phyloP scores from a whole-genome alignment of 306 rosid genomes.

The Pueraria montana region DNA sequence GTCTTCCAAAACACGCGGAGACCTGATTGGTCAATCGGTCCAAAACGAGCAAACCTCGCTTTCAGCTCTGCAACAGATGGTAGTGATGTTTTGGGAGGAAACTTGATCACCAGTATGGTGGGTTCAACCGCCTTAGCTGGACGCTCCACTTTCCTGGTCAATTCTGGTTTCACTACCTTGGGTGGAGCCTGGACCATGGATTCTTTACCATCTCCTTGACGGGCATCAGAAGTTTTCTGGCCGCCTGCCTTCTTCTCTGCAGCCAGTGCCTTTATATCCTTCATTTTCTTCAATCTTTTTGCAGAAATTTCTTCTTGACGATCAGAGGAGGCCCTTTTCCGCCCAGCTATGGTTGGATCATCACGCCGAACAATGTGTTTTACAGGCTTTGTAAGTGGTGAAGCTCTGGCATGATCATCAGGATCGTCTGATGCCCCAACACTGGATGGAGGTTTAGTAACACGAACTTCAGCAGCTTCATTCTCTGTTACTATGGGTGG shows the following conservation, averaged over 20 bases:
- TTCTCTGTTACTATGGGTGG: conserved; percentile 60
- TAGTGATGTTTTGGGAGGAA: conserved; percentile 91
- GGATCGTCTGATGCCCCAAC: conserved; percentile 53
- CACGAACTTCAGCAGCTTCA: conserved; percentile 61
- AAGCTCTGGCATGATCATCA: conserved; percentile 64
- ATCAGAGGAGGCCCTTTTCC: conserved; percentile 87
- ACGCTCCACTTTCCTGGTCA: conserved; percentile 58
- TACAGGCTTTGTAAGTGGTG: conserved; percentile 57
- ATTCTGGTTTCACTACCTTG: conserved; percentile 56
- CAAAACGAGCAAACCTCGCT: conserved; percentile 97
- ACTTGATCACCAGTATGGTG: conserved; percentile 86
- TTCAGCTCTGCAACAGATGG: conserved; percentile 94
- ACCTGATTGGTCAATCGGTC: conserved; percentile 89
- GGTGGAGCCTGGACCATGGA: conserved; percentile 52
- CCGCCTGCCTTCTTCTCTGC: conserved; percentile 73
- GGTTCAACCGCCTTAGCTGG: conserved; percentile 68
- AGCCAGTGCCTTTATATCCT: conserved; percentile 70
- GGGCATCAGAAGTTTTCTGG: conserved; percentile 65
- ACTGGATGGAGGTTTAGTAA: conserved; percentile 53
- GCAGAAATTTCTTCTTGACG: conserved; percentile 95
- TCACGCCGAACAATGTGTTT: conserved; percentile 75
- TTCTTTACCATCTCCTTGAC: conserved; percentile 69
- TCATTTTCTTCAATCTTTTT: conserved; percentile 82
- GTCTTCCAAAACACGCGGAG: conserved; percentile 92
- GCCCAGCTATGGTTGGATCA: conserved; percentile 82